phyloP scores from a whole-genome alignment of 108 stramenopile species.

The Pelagomonas calceolata region DNA sequence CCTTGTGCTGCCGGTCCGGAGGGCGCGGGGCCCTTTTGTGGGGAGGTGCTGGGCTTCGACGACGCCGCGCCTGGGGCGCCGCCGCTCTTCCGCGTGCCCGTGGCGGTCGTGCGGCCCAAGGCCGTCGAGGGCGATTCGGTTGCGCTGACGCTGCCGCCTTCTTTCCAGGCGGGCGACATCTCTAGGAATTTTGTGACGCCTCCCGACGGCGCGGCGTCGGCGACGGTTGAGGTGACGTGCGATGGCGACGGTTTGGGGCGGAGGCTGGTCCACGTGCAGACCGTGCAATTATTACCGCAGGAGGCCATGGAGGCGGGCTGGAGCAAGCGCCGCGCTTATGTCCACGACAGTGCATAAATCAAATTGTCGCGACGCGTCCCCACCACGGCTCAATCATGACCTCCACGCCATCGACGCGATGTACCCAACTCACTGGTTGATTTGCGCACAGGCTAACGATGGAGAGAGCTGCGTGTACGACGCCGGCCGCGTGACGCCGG shows the following conservation, averaged over 20 bases:
- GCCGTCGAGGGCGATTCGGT: too few species aligned
- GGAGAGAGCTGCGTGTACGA: background rate
- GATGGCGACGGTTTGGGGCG: background rate
- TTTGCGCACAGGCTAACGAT: too few species aligned
- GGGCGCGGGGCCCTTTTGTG: slow-evolving; percentile 40
- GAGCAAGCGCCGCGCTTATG: background rate
- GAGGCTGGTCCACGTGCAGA: background rate
- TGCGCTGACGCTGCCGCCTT: too few species aligned
- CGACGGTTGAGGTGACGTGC: background rate
- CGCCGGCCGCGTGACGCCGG: background rate
- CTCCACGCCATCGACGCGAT: too few species aligned
- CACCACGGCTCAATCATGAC: too few species aligned
- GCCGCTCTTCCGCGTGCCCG: slow-evolving; percentile 49
- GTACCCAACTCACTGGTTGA: too few species aligned
- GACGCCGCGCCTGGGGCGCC: slow-evolving; percentile 33
- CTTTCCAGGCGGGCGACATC: background rate
- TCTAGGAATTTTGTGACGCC: background rate
- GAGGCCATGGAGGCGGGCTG: background rate
- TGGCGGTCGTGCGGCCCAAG: slow-evolving; percentile 52
- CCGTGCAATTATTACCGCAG: background rate
- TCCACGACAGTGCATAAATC: too few species aligned
- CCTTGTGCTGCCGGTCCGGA: slow-evolving; percentile 48
- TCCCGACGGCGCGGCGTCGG: background rate
- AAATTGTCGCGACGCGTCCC: too few species aligned
- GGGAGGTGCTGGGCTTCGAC: slow-evolving; percentile 44